phyloP scores from a whole-genome alignment of 371 early-diverging fungal species.

The Parasitella parasitica region DNA sequence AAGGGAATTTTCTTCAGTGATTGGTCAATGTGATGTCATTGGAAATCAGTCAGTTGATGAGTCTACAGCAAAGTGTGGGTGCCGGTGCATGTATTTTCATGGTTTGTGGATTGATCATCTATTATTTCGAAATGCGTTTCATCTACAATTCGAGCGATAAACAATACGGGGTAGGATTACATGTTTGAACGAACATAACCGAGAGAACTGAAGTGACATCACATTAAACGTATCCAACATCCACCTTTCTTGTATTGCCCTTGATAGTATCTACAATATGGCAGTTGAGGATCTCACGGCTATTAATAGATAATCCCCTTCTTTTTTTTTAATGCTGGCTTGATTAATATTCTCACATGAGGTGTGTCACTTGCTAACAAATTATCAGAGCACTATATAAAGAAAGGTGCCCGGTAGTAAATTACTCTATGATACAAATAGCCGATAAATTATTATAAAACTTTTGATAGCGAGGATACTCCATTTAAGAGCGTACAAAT shows the following conservation, averaged over 20 bases:
- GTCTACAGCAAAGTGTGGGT: too few species aligned
- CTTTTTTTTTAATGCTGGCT: not conserved
- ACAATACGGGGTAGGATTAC: not conserved
- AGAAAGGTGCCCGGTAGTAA: not conserved
- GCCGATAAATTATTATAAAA: not conserved
- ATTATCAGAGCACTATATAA: not conserved
- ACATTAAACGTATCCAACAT: not conserved
- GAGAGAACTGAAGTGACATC: not conserved
- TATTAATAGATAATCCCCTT: not conserved
- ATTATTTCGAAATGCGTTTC: not conserved
- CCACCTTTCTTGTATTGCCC: not conserved
- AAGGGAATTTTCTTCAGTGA: not conserved
- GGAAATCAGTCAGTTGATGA: not conserved
- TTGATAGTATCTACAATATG: not conserved
- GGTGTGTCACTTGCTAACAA: not conserved
- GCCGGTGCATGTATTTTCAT: not conserved
- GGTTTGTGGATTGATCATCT: not conserved
- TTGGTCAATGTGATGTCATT: slow-evolving; percentile 1
- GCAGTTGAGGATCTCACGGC: not conserved
- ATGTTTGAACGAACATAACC: not conserved
- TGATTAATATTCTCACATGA: not conserved
- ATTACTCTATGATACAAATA: not conserved
- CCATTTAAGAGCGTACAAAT: too few species aligned
- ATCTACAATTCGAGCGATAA: not conserved
- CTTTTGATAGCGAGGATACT: too few species aligned